These are phyloP conservation scores for Ophiocordyceps unilateralis DNA, from an alignment of 2,329 filamentous ascomycete species.

Conservation along the genomic window DNA sequence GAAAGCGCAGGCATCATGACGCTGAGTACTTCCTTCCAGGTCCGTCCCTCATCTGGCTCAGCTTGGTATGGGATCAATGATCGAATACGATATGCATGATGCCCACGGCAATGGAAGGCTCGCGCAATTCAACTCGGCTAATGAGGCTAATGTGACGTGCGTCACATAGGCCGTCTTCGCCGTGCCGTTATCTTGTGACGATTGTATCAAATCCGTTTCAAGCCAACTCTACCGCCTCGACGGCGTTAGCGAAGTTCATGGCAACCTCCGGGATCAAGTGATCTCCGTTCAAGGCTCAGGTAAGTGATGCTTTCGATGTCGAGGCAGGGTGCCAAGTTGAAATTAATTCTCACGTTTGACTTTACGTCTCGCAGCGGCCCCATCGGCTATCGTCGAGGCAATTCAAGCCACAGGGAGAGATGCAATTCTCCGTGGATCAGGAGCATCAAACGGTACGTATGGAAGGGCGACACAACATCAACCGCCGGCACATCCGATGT, in stretches of 20 bases:
- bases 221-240: constrained; percentile 57
- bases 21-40: background rate
- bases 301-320: constrained; percentile 16
- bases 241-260: constrained; percentile 70
- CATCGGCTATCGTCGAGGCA: constrained; percentile 73
- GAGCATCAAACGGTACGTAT: constrained; percentile 61
- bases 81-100: background rate
- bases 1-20: background rate
- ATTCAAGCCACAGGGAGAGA: constrained; percentile 84
- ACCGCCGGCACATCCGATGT: background rate
- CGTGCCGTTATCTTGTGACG: constrained; percentile 81
- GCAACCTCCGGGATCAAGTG: constrained; percentile 66
- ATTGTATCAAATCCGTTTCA: constrained; percentile 76
- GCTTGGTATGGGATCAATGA: background rate
- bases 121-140: background rate
- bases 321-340: background rate
- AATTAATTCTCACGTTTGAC: background rate
- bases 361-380: constrained; percentile 39
- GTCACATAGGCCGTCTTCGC: constrained; percentile 69
- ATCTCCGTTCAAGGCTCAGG: constrained; percentile 73
- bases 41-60: background rate
- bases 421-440: constrained; percentile 83
- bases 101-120: background rate
- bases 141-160: constrained; percentile 16
- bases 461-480: background rate